These are phyloP conservation scores for Xylariaceae sp. DNA, from an alignment of 2,329 filamentous ascomycete species.

Conservation along the genomic window DNA sequence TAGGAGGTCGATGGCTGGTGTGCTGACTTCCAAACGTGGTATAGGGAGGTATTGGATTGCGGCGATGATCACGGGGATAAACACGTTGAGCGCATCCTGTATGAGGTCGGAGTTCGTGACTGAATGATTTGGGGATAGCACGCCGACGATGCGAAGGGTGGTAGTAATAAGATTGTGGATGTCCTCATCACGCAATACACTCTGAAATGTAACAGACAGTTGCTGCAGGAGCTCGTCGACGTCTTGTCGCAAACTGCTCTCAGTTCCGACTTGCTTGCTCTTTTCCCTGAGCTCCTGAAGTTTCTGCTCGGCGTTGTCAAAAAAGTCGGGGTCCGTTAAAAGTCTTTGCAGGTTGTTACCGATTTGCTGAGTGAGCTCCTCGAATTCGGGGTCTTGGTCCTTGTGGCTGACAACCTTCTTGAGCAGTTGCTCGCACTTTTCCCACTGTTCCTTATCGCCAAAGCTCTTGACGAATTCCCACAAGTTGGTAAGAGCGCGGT, in stretches of 20 bases:
- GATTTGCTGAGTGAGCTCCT: conserved; percentile 68
- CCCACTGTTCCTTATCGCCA: conserved; percentile 70
- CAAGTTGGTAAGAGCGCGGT: conserved; percentile 72
- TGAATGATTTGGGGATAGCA: conserved; percentile 63
- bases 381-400: conserved; percentile 75
- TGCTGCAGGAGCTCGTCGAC: conserved; percentile 69
- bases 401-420: conserved; percentile 69
- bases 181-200: conserved; percentile 67
- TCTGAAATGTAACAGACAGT: conserved; percentile 60
- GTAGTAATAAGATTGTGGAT: conserved; percentile 66
- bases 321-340: conserved; percentile 80
- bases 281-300: conserved; percentile 48
- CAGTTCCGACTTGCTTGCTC: conserved; percentile 59
- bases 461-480: conserved; percentile 79
- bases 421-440: conserved; percentile 65
- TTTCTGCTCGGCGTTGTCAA: conserved; percentile 63
- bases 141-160: conserved; percentile 60
- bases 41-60: conserved; percentile 85
- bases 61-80: conserved; percentile 72
- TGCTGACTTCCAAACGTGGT: conserved; percentile 81
- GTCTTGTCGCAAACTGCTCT: conserved; percentile 67
- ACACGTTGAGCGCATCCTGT: conserved; percentile 71
- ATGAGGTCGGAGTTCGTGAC: conserved; percentile 68
- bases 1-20: conserved; percentile 77
- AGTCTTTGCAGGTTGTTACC: conserved; percentile 74